phyloP scores from a whole-genome alignment of 140 eudicot genomes.

The Anethum foeniculum region DNA sequence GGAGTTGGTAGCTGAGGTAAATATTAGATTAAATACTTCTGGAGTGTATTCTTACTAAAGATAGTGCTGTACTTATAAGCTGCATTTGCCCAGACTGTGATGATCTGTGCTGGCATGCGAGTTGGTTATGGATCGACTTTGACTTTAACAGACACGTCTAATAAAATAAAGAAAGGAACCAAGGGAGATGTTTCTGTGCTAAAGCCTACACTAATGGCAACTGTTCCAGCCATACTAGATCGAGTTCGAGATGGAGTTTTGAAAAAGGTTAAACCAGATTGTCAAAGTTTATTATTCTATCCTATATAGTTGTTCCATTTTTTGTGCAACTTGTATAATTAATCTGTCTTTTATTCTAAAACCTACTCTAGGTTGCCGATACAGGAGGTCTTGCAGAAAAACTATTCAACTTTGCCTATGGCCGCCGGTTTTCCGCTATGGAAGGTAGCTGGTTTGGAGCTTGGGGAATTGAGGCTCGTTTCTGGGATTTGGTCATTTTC shows the following conservation, averaged over 20 bases:
- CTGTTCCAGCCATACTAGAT: slow-evolving; percentile 93
- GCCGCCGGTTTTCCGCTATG: slow-evolving; percentile 63
- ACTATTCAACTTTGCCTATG: slow-evolving; percentile 63
- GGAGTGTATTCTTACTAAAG: neutral
- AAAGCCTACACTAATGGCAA: slow-evolving; percentile 88
- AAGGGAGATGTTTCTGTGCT: slow-evolving; percentile 80
- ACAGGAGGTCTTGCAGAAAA: slow-evolving; percentile 69
- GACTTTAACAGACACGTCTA: slow-evolving; percentile 85
- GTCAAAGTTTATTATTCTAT: neutral
- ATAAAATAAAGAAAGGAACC: slow-evolving; percentile 88
- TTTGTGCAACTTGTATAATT: neutral
- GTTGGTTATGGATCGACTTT: slow-evolving; percentile 89
- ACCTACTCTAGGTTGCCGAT: slow-evolving; percentile 59
- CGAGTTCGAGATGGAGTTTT: slow-evolving; percentile 94
- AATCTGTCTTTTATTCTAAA: neutral
- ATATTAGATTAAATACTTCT: slow-evolving; percentile 14
- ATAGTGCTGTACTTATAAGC: slow-evolving; percentile 2
- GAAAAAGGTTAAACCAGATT: slow-evolving; percentile 52
- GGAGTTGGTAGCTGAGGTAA: slow-evolving; percentile 96
- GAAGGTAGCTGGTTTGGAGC: slow-evolving; percentile 96
- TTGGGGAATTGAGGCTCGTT: slow-evolving; percentile 64
- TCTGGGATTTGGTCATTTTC: slow-evolving; percentile 77
- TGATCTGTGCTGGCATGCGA: slow-evolving; percentile 70
- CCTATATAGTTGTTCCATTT: neutral
- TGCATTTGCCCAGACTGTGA: slow-evolving; percentile 61